Evolutionary conservation across 1,284 basidiomycete species (phyloP).

Genomic region (Apiotrichum mycotoxinovorans): DNA sequence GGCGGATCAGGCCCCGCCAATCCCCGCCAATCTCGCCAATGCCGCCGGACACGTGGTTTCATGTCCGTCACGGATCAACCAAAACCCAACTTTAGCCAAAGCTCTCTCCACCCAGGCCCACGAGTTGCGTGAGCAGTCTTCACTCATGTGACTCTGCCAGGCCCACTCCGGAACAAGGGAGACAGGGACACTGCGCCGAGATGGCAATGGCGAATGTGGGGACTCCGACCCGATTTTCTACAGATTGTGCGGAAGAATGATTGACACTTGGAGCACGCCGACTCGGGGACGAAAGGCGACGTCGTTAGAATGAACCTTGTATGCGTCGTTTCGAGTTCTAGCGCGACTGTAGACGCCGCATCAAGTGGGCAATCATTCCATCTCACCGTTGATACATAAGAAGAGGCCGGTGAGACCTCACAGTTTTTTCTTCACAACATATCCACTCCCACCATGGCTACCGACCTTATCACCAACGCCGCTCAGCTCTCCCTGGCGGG

Average conservation of each 20-base stretch:
- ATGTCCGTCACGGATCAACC: neutral
- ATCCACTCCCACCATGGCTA: neutral
- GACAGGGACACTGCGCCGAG: no score
- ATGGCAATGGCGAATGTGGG: no score
- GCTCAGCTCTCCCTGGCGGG: slow-evolving; percentile 1
- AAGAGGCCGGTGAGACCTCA: neutral
- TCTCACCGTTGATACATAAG: neutral
- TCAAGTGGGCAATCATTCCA: neutral
- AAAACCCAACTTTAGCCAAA: neutral
- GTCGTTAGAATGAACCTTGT: no score
- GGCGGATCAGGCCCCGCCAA: neutral
- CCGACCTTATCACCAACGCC: neutral
- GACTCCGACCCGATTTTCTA: no score
- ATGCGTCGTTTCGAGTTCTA: no score
- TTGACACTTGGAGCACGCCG: no score
- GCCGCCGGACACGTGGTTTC: neutral
- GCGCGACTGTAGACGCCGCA: no score
- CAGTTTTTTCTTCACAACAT: neutral
- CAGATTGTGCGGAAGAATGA: no score
- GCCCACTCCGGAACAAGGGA: no score
- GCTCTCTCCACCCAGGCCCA: no score
- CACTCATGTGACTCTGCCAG: neutral
- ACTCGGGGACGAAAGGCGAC: no score
- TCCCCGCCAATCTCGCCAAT: neutral
- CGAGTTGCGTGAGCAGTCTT: no score